Base-by-base conservation (phyloP, 805 yeast species). In the Starmerella vitae region DNA sequence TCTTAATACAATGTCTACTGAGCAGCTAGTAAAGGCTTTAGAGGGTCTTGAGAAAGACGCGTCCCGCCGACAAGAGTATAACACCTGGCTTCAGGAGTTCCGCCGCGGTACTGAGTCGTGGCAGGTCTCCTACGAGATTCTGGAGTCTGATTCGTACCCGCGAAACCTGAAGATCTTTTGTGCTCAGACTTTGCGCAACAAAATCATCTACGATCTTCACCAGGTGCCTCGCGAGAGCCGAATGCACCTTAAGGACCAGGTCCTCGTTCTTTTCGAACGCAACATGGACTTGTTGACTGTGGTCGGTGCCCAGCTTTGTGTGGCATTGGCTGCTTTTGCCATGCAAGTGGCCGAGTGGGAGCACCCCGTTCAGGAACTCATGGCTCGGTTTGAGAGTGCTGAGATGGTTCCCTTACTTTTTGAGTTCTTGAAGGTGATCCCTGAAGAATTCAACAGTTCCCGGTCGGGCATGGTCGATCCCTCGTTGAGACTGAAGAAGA, bases 371-470 rank as follows among this genome's bases (percentile, higher is more conserved):
- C 66, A 62, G 19, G 94, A 85, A 47, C 70, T 84, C 40, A 71
- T 80, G 13, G 71, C 14, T 38, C 52, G 13, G 46, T 60, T 37
- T 59, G 63, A 37, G 63, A 56, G 37, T 55, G 63, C 34, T 55
- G 69, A 50, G 61, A 58, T 39, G 58, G 72, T 35, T 57, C 47
- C 50, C 12, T 37, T 88, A 31, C 64, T 50, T 20, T 47, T 93
- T 40, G 93, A 82, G 54, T 85, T 88, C 52, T 68, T 91, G 46
- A 77, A 76, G 55, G 77, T 91, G 37, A 63, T 91, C 41, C 98
- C 99, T 1, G 97, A 91, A 57, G 98, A 91, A 60, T 64, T 88
- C 46, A 73, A 84, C 4, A 91, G 81, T 55, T 86, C 79, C 34
- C 94, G 88, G 55, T 79, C 78, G 53, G 67, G 71, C 39, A 47